A percentile compares a stretch with the other conserved stretches of the same genome.
These are phyloP conservation scores for Antrodiella citrinella DNA, from an alignment of 768 basidiomycete species.

Conservation along the genomic window DNA sequence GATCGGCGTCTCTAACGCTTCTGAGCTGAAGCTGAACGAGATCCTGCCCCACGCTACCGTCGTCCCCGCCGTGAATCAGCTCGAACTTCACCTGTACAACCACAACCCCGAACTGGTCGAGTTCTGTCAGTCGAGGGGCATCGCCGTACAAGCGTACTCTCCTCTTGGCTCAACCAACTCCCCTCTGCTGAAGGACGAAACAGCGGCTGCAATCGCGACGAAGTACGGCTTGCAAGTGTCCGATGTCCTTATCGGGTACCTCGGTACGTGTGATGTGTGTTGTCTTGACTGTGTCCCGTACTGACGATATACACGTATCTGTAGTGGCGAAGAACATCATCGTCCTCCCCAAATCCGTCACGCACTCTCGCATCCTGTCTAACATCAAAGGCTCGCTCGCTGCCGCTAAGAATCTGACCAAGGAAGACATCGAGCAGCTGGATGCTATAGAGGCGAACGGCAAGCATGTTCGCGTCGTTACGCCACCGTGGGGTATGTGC, in stretches of 20 bases:
- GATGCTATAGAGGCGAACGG: conserved; percentile 50
- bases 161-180: conserved; percentile 67
- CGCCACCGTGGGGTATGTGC: conserved; percentile 66
- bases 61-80: conserved; percentile 69
- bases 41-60: conserved; percentile 61
- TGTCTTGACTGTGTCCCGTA: neutral
- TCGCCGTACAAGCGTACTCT: conserved; percentile 73
- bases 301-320: neutral
- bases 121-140: conserved; percentile 57
- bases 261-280: conserved; percentile 31
- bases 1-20: conserved; percentile 77
- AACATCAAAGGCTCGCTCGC: conserved; percentile 46
- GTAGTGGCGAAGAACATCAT: conserved; percentile 58
- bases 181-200: conserved; percentile 57
- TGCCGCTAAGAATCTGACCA: conserved; percentile 37
- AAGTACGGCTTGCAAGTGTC: conserved; percentile 46
- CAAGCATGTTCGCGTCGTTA: conserved; percentile 64
- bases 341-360: conserved; percentile 74
- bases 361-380: conserved; percentile 51
- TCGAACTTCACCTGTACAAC: conserved; percentile 70
- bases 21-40: conserved; percentile 57
- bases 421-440: conserved; percentile 45
- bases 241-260: conserved; percentile 56
- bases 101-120: conserved; percentile 61
- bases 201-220: conserved; percentile 48